Base-by-base conservation (phyloP, 2,329 filamentous ascomycete genomes). In the Clonostachys sp. region DNA sequence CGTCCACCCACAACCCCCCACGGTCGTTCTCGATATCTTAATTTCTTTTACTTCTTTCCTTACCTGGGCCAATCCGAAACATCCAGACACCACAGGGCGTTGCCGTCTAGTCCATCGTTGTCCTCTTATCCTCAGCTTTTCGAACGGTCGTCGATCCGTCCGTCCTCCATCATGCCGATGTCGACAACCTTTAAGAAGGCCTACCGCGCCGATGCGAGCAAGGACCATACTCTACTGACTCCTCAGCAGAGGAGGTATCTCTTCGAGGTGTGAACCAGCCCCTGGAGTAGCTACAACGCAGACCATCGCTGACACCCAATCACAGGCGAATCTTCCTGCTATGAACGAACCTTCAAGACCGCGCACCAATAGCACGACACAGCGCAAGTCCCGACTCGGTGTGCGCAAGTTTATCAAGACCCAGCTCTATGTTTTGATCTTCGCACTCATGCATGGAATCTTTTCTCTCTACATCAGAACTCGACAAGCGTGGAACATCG, bases 401-500 rank as follows among this genome's bases (percentile, higher is more conserved):
- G 61, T 87, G 50, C 78, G 82, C 50, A 77, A 76, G 47, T 82
- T 88, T 58, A 57, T 89, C 41, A 74, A 72, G 51, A 72, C 70
- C 46, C 80, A 86, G 60, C 65, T 91, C 40, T 78, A 90, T 65
- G 64, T 83, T 46, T 63, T 89, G 39, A 63, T 89, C 50, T 91
- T 86, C 65, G 76, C 79, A 50, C 58, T 88, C 48, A 74, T 92
- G 55, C 90, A 96, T 60, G 78, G 86, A 52, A 64, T 96, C 55
- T 97, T 96, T 70, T 92, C 89, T 7, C 73, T 97, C 54, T 95
- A 94, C 65, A 86, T 96, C 55, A 87, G 91, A 52, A 69, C 89
- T 49, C 84, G 91, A 49, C 84, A 90, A 61, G 81, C 83, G 47
- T 94, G 90, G 70, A 86, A 92, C 64, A 81, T 86, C 9, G 77